Percentiles rank a stretch among this genome's conserved stretches.
These are phyloP conservation scores for Achaetomiella virescens DNA, from an alignment of 495 filamentous ascomycete genomes.

Conservation along the genomic window DNA sequence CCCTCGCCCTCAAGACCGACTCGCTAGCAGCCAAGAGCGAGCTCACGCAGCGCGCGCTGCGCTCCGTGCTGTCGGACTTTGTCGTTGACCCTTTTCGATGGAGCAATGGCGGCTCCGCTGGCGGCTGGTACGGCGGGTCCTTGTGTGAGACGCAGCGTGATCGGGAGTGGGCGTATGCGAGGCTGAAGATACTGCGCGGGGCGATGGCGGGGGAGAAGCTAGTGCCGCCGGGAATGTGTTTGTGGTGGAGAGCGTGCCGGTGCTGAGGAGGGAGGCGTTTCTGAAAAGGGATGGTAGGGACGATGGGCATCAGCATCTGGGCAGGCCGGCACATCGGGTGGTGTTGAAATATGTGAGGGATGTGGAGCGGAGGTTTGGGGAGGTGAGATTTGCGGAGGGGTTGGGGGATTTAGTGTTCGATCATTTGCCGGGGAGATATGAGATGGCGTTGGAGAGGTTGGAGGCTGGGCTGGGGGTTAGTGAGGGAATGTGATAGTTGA, in stretches of 20 bases:
- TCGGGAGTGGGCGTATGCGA: constrained; percentile 60
- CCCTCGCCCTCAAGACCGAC: constrained; percentile 66
- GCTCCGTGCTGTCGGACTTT: too few species aligned
- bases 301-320: constrained; percentile 35
- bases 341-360: constrained; percentile 61
- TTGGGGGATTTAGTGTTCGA: constrained; percentile 56
- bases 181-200: constrained; percentile 58
- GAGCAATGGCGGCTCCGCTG: too few species aligned
- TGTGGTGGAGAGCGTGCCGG: constrained; percentile 57
- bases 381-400: constrained; percentile 62
- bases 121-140: too few species aligned
- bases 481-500: neutral
- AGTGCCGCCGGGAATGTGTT: constrained; percentile 71
- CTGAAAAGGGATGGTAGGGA: constrained; percentile 41
- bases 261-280: constrained; percentile 53
- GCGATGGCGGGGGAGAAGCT: constrained; percentile 66
- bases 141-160: constrained; percentile 32
- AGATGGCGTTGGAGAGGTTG: constrained; percentile 45
- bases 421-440: constrained; percentile 71
- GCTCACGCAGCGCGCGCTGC: constrained; percentile 33
- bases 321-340: constrained; percentile 56
- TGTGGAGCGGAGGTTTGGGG: constrained; percentile 61
- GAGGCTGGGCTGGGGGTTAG: constrained; percentile 24
- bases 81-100: too few species aligned
- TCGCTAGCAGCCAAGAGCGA: constrained; percentile 56